Evolutionary conservation across 805 yeast genomes (phyloP), one percentile per base, ranked within the genome.

Genomic region (Saccharomycopsis fibuligera): DNA sequence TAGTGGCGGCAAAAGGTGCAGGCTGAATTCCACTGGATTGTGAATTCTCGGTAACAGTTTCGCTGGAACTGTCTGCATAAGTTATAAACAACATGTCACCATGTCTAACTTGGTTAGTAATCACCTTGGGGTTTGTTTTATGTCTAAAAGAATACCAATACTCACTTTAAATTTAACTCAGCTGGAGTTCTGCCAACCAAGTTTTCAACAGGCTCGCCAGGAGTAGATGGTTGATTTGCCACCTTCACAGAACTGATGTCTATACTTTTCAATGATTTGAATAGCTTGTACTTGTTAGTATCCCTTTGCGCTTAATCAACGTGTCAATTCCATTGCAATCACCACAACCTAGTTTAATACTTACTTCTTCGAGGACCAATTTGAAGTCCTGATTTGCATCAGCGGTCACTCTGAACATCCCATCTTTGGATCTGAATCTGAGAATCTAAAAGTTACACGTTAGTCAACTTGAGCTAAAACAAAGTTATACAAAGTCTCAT

Each of bases 371-470:
- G 23, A 80, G 54, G 0, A 77, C 75, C 0, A 57, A 56, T 3
- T 64, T 60, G 51, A 86, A 78, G 6, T 67, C 67, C 19, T 69
- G 71, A 1, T 57, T 42, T 3, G 69, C 65, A 23, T 77, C 78
- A 25, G 76, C 78, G 23, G 68, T 62, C 31, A 86, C 74, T 47
- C 98, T 75, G 61, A 78, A 79, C 76, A 80, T 83, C 6, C 98
- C 98, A 56, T 86, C 85, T 59, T 78, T 86, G 25, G 93, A 73
- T 60, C 96, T 75, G 65, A 93, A 87, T 59, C 99, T 72, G 21
- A 85, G 67, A 56, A 90, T 76, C 88, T 70, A n/a, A 16, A 39
- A 33, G 6, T n/a, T n/a, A n/a, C n/a, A n/a, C n/a, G n/a, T n/a
- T n/a, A n/a, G n/a, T n/a, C n/a, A n/a, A n/a, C n/a, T n/a, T n/a